A percentile compares a stretch with the other conserved stretches of the same genome.
These are phyloP conservation scores for Volvox africanus DNA, from an alignment of 139 green algal genomes.

Conservation along the genomic window DNA sequence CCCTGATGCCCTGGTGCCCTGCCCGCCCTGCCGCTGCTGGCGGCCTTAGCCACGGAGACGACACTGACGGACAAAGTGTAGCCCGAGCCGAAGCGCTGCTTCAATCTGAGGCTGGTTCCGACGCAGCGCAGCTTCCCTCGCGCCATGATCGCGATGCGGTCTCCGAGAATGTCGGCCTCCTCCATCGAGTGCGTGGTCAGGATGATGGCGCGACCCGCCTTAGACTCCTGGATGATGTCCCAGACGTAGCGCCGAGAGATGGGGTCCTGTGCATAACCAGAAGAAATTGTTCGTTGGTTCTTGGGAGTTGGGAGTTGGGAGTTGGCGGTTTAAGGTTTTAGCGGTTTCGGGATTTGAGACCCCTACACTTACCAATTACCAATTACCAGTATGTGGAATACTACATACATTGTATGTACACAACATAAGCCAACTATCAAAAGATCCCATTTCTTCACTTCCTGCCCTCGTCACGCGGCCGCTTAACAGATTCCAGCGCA, in stretches of 20 bases:
- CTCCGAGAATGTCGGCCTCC: slow-evolving; percentile 96
- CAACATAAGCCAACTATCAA: too few species aligned
- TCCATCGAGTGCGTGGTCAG: slow-evolving; percentile 98
- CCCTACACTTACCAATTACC: too few species aligned
- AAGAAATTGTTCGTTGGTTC: too few species aligned
- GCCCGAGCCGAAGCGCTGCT: slow-evolving; percentile 90
- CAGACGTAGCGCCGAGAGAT: slow-evolving; percentile 92
- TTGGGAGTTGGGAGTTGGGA: too few species aligned
- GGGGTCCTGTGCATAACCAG: slow-evolving; percentile 77
- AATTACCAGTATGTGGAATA: too few species aligned
- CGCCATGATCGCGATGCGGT: slow-evolving; percentile 94
- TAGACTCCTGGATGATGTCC: slow-evolving; percentile 86
- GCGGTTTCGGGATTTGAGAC: too few species aligned
- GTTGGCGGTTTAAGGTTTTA: too few species aligned
- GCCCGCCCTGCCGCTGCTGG: background rate
- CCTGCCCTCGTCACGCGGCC: too few species aligned
- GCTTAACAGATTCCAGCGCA: too few species aligned
- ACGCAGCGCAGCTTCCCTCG: slow-evolving; percentile 85
- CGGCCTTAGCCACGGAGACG: background rate
- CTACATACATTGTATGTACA: too few species aligned
- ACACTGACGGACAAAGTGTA: slow-evolving; percentile 73
- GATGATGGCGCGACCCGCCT: slow-evolving; percentile 81
- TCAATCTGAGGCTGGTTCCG: slow-evolving; percentile 88
- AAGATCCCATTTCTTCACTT: too few species aligned
- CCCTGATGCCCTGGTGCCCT: background rate